These are phyloP conservation scores for Penicillium sp. DNA, from an alignment of 2,329 filamentous ascomycete species.

Conservation along the genomic window DNA sequence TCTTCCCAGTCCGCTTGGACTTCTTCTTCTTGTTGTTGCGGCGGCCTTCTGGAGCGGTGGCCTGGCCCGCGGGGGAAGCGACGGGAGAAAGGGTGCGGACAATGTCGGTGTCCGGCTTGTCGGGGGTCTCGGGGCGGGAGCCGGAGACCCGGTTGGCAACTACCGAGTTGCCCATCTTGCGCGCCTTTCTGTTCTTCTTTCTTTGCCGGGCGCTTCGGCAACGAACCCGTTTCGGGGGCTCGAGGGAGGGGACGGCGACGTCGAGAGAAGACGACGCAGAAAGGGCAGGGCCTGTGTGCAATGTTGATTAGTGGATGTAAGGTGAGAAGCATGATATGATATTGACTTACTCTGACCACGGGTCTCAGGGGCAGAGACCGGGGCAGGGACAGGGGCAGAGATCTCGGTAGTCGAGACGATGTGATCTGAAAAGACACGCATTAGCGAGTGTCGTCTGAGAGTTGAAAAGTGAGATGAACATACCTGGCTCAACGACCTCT, in stretches of 20 bases:
- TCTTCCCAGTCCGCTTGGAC: not conserved
- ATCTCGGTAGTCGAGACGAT: not conserved
- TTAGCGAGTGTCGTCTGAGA: not conserved
- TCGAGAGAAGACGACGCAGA: not conserved
- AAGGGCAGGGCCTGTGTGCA: not conserved
- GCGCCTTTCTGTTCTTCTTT: not conserved
- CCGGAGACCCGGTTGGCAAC: not conserved
- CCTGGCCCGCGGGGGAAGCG: not conserved
- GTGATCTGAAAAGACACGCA: not conserved
- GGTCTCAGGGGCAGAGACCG: not conserved
- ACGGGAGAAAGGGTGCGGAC: not conserved
- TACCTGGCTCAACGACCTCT: no score
- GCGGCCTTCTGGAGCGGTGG: not conserved
- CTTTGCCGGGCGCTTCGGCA: not conserved
- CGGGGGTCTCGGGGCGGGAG: not conserved
- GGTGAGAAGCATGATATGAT: not conserved
- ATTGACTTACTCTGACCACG: not conserved
- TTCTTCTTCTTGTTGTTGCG: not conserved
- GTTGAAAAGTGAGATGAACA: not conserved
- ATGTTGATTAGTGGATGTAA: not conserved
- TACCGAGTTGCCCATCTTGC: not conserved
- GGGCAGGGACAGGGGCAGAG: not conserved
- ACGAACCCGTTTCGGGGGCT: not conserved
- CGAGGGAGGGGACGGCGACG: not conserved
- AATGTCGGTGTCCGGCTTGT: not conserved